Base-by-base conservation (phyloP, 2,329 filamentous ascomycete genomes). In the Calonectria pseudoreteaudii region DNA sequence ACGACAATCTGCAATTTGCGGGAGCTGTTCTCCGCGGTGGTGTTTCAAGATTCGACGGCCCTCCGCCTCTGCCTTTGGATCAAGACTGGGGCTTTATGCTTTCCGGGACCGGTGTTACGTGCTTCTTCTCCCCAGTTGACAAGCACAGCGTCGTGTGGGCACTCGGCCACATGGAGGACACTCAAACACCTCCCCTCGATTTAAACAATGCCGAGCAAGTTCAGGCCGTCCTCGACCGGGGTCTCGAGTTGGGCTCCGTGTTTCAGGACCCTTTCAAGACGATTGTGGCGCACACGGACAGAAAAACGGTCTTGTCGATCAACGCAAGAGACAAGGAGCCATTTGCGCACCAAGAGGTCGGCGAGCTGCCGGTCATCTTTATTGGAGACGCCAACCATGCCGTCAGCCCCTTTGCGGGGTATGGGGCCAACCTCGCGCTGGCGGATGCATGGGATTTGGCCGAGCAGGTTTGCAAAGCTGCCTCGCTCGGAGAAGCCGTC, bases 301-400 rank as follows among this genome's bases (percentile, higher is more conserved):
- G 79, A 2, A 77, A 78, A 30, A 84, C 85, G 0, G 78, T 86
- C 14, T 80, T 85, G 70, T 77, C 83, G 20, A 82, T 87, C 66
- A 87, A 86, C 49, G 85, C 85, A 0, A 82, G 81, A 71, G 87
- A 89, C 75, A 89, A 88, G 76, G 69, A 77, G 52, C 84, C 87
- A 0, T 88, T 89, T 71, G 10, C 73, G 0, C 86, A 89, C 56
- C 75, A 80, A 10, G 71, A 75, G 9, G 58, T 81, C 4, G 28
- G 69, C 1, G 60, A 78, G 5, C 23, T 78, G 13, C 78, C 80
- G 0, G 81, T 87, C 10, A 77, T 89, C 13, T 89, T 87, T 66
- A 86, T 90, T 28, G 88, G 88, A 14, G 87, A 90, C 75, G 83
- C 83, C 69, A 89, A 90, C 74, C 88, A 90, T 76, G 87, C 87